Evolutionary conservation across 495 filamentous ascomycete species (phyloP).

Genomic region (Aspergillus ellipticus): DNA sequence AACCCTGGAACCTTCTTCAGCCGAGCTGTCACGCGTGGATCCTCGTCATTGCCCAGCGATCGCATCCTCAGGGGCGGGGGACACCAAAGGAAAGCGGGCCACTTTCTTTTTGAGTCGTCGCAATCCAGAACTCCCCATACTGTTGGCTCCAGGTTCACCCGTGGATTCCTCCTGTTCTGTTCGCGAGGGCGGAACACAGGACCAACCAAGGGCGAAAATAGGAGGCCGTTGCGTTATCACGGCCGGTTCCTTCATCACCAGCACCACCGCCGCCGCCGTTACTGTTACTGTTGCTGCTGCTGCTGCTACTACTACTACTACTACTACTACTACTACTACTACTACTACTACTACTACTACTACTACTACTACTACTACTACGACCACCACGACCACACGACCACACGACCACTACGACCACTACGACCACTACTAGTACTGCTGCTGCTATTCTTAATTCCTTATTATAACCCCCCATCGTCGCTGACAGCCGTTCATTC

Average conservation of each 20-base stretch:
- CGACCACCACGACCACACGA: too few relatives aligned
- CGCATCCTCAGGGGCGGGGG: constrained; percentile 14
- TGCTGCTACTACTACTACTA: too few relatives aligned
- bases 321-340: too few relatives aligned
- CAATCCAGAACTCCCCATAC: constrained; percentile 7
- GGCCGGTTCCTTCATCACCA: neutral
- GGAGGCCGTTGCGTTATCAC: constrained; percentile 2
- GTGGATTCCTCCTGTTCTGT: constrained; percentile 12
- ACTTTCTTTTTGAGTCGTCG: constrained; percentile 5
- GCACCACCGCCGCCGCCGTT: too few relatives aligned
- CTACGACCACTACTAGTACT: too few relatives aligned
- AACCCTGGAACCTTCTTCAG: constrained; percentile 5
- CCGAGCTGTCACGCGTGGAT: constrained; percentile 2
- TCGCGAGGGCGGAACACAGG: constrained; percentile 8
- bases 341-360: too few relatives aligned
- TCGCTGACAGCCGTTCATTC: constrained; percentile 5
- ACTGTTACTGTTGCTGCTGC: too few relatives aligned
- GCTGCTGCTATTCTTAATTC: too few relatives aligned
- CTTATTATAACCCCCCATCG: neutral
- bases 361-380: too few relatives aligned
- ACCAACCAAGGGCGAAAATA: neutral
- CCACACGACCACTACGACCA: too few relatives aligned
- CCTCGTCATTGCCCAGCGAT: neutral
- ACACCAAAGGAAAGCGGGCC: constrained; percentile 10
- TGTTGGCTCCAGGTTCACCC: neutral